Conservation (phyloP, 2,329 filamentous ascomycete genomes). For the Calonectria hawksworthii region DNA sequence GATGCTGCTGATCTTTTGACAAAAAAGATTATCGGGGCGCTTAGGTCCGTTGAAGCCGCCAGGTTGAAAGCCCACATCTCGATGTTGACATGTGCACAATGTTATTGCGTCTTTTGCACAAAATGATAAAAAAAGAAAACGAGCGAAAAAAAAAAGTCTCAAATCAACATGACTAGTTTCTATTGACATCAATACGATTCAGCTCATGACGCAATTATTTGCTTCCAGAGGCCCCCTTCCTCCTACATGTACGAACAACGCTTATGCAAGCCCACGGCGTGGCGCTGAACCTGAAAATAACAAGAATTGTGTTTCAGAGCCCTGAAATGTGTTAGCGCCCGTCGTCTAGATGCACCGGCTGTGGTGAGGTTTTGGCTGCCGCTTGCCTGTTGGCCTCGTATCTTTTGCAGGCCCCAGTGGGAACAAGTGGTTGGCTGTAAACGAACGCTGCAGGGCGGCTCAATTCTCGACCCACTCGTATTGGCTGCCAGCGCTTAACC, state of each 20-base stretch:
- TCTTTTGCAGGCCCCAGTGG: not conserved
- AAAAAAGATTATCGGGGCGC: not conserved
- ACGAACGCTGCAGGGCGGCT: not conserved
- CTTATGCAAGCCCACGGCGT: not conserved
- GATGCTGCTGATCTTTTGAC: not conserved
- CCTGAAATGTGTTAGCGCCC: not conserved
- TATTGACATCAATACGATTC: not conserved
- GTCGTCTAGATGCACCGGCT: not conserved
- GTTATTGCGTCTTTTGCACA: not conserved
- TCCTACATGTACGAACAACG: not conserved
- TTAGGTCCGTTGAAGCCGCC: not conserved
- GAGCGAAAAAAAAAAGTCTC: not conserved
- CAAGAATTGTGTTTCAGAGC: not conserved
- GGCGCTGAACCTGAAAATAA: not conserved
- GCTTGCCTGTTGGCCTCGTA: slow-evolving; percentile 3
- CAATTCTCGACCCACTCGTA: slow-evolving; percentile 10
- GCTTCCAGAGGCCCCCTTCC: not conserved
- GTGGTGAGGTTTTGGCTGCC: not conserved
- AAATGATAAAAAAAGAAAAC: not conserved
- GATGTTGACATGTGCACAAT: not conserved
- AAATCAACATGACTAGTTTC: not conserved
- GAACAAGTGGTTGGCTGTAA: not conserved
- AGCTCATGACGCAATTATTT: not conserved
- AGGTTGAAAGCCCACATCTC: not conserved
- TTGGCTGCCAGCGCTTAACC: slow-evolving; percentile 17